Conservation (phyloP, 768 basidiomycete species). For the Panellus pusillus region DNA sequence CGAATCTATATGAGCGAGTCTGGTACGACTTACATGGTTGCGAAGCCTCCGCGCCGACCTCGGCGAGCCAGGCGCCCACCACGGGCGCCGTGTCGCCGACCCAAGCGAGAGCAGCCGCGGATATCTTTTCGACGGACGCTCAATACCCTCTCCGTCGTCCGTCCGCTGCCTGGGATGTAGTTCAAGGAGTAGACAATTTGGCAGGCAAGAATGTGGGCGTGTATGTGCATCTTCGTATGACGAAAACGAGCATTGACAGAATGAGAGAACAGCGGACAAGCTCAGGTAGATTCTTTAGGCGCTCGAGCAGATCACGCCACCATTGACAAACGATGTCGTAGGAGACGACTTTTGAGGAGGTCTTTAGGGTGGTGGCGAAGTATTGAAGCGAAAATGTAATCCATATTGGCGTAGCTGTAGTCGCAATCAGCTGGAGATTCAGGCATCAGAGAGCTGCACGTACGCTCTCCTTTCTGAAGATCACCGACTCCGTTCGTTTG, state of each 20-base stretch:
- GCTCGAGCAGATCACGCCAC: slow-evolving; percentile 22
- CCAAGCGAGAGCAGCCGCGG: neutral
- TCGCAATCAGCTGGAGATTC: neutral
- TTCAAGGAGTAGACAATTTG: no score
- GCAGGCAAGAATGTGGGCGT: slow-evolving; percentile 26
- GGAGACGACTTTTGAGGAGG: no score
- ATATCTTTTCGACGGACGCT: slow-evolving; percentile 20
- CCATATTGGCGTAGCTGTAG: slow-evolving; percentile 22
- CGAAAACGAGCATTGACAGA: no score
- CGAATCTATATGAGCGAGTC: neutral
- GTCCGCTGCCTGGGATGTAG: slow-evolving; percentile 26
- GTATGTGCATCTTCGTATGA: slow-evolving; percentile 33
- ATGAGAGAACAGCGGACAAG: slow-evolving; percentile 7
- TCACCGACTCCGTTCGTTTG: slow-evolving; percentile 28
- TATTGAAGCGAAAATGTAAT: no score
- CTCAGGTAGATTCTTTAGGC: slow-evolving; percentile 15
- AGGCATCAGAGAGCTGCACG: neutral
- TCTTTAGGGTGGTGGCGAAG: no score
- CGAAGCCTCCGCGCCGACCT: neutral
- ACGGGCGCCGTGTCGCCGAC: neutral
- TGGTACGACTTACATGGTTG: slow-evolving; percentile 1
- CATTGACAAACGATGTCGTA: slow-evolving; percentile 36
- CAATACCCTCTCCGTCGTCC: slow-evolving; percentile 38
- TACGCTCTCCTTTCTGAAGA: slow-evolving; percentile 33
- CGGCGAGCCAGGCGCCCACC: neutral